phyloP scores from a whole-genome alignment of 208 protist genomes.

The Leishmania amazonensis region DNA sequence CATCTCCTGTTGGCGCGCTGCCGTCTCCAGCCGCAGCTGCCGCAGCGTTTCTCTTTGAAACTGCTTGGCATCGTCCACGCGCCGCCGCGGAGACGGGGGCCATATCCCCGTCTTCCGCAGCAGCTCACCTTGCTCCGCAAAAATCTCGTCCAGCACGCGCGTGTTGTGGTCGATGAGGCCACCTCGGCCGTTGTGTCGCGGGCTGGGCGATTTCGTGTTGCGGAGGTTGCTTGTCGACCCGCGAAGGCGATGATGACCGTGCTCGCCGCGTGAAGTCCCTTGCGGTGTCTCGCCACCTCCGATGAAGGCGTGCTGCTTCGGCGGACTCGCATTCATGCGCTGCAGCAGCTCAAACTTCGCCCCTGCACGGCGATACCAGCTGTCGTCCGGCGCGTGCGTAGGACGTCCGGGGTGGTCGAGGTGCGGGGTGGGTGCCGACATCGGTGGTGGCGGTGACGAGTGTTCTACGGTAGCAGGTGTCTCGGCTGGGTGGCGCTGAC shows the following conservation, averaged over 20 bases:
- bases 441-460: conserved; percentile 4
- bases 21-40: conserved; percentile 26
- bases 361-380: conserved; percentile 53
- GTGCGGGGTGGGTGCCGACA: conserved; percentile 1
- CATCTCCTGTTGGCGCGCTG: conserved; percentile 37
- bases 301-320: conserved; percentile 9
- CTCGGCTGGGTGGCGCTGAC: background rate
- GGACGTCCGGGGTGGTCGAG: conserved; percentile 7
- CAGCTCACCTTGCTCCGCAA: conserved; percentile 29
- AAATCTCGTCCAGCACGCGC: conserved; percentile 33
- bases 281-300: conserved; percentile 12
- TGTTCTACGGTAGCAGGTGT: background rate
- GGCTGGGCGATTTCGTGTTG: conserved; percentile 11
- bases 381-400: conserved; percentile 20
- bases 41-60: conserved; percentile 20
- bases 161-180: conserved; percentile 37
- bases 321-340: conserved; percentile 53
- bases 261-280: background rate
- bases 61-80: conserved; percentile 20
- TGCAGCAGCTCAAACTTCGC: conserved; percentile 75
- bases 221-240: conserved; percentile 2
- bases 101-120: background rate
- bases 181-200: conserved; percentile 12
- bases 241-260: conserved; percentile 5
- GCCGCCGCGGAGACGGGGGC: conserved; percentile 17